Base-by-base conservation (phyloP, 1,284 basidiomycete species). In the Tilletia horrida region DNA sequence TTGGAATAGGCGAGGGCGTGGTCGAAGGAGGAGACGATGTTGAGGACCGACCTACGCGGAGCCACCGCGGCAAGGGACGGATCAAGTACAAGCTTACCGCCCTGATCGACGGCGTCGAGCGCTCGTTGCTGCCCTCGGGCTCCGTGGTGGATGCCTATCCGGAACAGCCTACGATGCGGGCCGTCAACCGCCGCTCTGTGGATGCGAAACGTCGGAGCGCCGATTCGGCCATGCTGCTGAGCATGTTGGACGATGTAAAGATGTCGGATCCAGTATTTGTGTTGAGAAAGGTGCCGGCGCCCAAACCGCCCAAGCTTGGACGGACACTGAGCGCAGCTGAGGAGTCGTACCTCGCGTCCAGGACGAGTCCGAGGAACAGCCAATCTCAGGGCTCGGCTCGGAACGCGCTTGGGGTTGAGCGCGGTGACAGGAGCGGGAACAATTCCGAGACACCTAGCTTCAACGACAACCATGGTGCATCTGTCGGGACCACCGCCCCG, bases 21-120 rank as follows among this genome's bases (percentile, higher is more conserved):
- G 94, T 97, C 0, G 93, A 97, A 80, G 95, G 95, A 1, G 94
- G 94, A 0, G 95, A 98, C 81, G 94, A 97, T 76, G 88, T 97
- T 0, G 95, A 97, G 82, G 93, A 95, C 78, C 93, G 94, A 81
- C 83, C 88, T 50, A 86, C 88, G 14, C 91, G 92, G 3, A 43
- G 18, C 82, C 85, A 92, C 66, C 86, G 89, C 69, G 94, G 91
- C 81, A 85, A 87, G 21, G 83, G 87, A 2, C 86, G 91, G 61
- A 90, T 95, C 50, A 86, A 92, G 62, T 97, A 97, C 81, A 87
- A 87, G 18, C 84, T 97, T 62, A 85, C 86, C 16, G 73, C 73
- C 4, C 52, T 64, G 50, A 18, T 67, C 13, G 35, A 63, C 13
- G 35, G 68, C 55, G 69, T 70, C 13, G 77, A 76, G 62, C 70